Conservation (phyloP, 2,329 filamentous ascomycete genomes). For the Aspergillus ochraceoroseus region DNA sequence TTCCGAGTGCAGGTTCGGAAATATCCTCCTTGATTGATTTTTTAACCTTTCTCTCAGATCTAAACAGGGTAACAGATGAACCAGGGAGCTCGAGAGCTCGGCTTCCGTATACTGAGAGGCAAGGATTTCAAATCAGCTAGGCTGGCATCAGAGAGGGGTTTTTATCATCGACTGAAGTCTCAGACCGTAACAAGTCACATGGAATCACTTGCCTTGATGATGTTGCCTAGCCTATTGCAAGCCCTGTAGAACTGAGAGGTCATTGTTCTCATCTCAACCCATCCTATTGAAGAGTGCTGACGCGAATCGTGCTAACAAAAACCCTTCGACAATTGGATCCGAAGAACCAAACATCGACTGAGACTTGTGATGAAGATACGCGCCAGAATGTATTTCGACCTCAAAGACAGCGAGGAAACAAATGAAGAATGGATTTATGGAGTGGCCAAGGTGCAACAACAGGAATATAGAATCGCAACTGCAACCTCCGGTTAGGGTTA, state of each 20-base stretch:
- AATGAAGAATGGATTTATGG: not conserved
- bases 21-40: conserved; percentile 1
- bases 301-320: conserved; percentile 2
- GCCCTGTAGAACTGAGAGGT: conserved; percentile 7
- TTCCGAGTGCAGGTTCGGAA: conserved; percentile 3
- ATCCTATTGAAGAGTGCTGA: conserved; percentile 1
- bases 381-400: not conserved
- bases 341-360: not conserved
- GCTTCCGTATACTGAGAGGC: conserved; percentile 4
- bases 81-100: conserved; percentile 1
- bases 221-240: conserved; percentile 5
- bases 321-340: not conserved
- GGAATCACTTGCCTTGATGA: conserved; percentile 8
- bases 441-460: not conserved
- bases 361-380: not conserved
- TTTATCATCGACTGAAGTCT: conserved; percentile 1
- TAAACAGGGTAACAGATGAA: conserved; percentile 3
- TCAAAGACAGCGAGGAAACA: no score
- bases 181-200: conserved; percentile 3
- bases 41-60: conserved; percentile 1
- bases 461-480: not conserved
- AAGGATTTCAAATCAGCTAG: conserved; percentile 2
- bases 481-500: no score
- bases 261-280: conserved; percentile 6
- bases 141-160: conserved; percentile 4